Evolutionary conservation across 768 basidiomycete species (phyloP).

Genomic region (Trichaptum fuscoviolaceum): DNA sequence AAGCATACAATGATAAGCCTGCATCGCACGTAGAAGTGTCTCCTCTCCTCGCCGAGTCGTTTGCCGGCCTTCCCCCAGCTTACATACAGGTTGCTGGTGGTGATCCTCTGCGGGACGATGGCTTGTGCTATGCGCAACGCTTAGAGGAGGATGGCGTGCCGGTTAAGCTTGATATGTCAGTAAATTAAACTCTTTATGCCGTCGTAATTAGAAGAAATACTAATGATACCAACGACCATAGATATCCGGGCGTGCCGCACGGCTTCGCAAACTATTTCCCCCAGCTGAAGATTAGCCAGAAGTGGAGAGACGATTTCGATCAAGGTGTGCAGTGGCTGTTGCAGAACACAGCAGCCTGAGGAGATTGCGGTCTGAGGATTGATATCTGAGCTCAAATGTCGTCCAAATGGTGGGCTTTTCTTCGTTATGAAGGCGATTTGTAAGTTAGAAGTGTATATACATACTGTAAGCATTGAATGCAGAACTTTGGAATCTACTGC

Average conservation of each 20-base stretch:
- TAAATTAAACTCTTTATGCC: not conserved
- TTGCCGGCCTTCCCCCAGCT: slow-evolving; percentile 13
- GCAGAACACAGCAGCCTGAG: not conserved
- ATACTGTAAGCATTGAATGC: too few species aligned
- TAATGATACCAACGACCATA: not conserved
- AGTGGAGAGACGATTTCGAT: slow-evolving; percentile 3
- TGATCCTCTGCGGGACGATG: slow-evolving; percentile 19
- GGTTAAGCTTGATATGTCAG: slow-evolving; percentile 11
- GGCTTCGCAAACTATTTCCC: slow-evolving; percentile 2
- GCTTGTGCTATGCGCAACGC: slow-evolving; percentile 13
- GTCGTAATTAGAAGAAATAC: not conserved
- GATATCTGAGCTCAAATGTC: too few species aligned
- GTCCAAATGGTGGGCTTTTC: too few species aligned
- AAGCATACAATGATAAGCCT: not conserved
- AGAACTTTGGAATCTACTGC: too few species aligned
- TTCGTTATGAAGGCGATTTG: too few species aligned
- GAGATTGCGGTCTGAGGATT: not conserved
- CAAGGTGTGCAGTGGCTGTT: not conserved
- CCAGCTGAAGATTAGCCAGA: slow-evolving; percentile 5
- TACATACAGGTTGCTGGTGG: slow-evolving; percentile 15
- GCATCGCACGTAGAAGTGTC: slow-evolving; percentile 1
- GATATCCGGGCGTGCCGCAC: slow-evolving; percentile 12
- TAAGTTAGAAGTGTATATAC: too few species aligned
- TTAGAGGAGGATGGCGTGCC: slow-evolving; percentile 15
- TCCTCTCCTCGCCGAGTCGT: slow-evolving; percentile 9